A percentile compares a stretch with the other conserved stretches of the same genome.
Conservation (phyloP, 352 stramenopile genomes). For the Pythium utonaiense region DNA sequence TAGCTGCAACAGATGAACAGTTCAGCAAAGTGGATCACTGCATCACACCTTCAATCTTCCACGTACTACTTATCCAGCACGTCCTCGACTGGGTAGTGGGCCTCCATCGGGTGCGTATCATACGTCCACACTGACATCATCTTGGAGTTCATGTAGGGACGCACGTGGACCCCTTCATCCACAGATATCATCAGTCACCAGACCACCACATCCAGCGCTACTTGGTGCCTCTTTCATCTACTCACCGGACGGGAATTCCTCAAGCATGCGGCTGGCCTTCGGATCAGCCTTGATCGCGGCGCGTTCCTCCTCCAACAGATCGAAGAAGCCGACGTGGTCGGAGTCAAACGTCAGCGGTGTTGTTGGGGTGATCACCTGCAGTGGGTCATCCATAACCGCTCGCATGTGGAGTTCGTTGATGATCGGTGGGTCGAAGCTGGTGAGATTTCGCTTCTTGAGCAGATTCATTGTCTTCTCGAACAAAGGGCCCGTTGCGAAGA, state of each 20-base stretch:
- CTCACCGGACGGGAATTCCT: slow-evolving; percentile 51
- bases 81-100: slow-evolving; percentile 64
- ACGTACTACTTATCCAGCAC: slow-evolving; percentile 50
- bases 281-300: slow-evolving; percentile 35
- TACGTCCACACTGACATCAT: slow-evolving; percentile 81
- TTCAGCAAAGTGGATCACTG: not conserved
- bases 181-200: no score
- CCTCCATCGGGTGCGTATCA: slow-evolving; percentile 55
- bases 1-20: slow-evolving; percentile 35
- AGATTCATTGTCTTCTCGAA: slow-evolving; percentile 64
- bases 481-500: slow-evolving; percentile 66
- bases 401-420: slow-evolving; percentile 75
- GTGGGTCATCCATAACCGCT: slow-evolving; percentile 60
- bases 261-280: slow-evolving; percentile 38
- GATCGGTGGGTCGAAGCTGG: slow-evolving; percentile 55
- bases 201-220: no score
- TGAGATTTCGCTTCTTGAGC: slow-evolving; percentile 48
- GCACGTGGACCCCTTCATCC: slow-evolving; percentile 56
- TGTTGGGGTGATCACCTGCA: slow-evolving; percentile 41
- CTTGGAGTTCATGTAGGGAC: slow-evolving; percentile 53
- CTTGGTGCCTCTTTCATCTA: not conserved
- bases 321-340: slow-evolving; percentile 58
- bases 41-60: not conserved
- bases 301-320: slow-evolving; percentile 55
- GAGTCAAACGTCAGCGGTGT: slow-evolving; percentile 75